Conservation (phyloP, 2,329 filamentous ascomycete genomes). For the Xylariaceae sp. region DNA sequence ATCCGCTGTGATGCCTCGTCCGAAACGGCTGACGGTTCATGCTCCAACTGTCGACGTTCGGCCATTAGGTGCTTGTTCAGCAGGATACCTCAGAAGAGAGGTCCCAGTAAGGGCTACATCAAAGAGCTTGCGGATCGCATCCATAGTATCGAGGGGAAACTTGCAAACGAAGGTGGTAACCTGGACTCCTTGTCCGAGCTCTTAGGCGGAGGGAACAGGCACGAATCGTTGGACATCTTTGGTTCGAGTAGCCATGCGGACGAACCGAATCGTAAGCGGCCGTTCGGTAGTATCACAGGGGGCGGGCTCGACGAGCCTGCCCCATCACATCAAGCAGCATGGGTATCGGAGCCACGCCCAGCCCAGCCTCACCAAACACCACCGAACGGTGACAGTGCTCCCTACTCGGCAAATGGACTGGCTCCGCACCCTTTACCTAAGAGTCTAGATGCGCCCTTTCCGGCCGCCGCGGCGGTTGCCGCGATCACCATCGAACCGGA, state of each 20-base stretch:
- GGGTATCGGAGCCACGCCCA: slow-evolving; percentile 45
- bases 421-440: slow-evolving; percentile 44
- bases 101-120: slow-evolving; percentile 92
- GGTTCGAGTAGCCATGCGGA: slow-evolving; percentile 43
- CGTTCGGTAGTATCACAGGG: slow-evolving; percentile 36
- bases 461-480: slow-evolving; percentile 31
- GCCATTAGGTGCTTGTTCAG: slow-evolving; percentile 80
- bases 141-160: slow-evolving; percentile 75
- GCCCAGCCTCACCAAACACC: slow-evolving; percentile 39
- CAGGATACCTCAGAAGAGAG: slow-evolving; percentile 80
- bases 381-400: slow-evolving; percentile 20
- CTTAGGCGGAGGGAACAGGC: slow-evolving; percentile 27
- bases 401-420: slow-evolving; percentile 40
- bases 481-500: slow-evolving; percentile 26
- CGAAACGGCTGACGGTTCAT: slow-evolving; percentile 69
- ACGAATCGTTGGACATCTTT: slow-evolving; percentile 47
- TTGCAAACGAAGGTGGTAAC: slow-evolving; percentile 50
- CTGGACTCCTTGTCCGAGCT: slow-evolving; percentile 44
- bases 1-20: slow-evolving; percentile 82
- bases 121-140: slow-evolving; percentile 86
- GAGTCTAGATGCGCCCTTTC: slow-evolving; percentile 33
- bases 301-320: slow-evolving; percentile 35
- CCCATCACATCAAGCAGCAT: slow-evolving; percentile 41
- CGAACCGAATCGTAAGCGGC: slow-evolving; percentile 34
- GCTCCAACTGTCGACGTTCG: slow-evolving; percentile 76